These are phyloP conservation scores for Leccinum fibrillosum DNA, from an alignment of 768 basidiomycete genomes.

Conservation along the genomic window DNA sequence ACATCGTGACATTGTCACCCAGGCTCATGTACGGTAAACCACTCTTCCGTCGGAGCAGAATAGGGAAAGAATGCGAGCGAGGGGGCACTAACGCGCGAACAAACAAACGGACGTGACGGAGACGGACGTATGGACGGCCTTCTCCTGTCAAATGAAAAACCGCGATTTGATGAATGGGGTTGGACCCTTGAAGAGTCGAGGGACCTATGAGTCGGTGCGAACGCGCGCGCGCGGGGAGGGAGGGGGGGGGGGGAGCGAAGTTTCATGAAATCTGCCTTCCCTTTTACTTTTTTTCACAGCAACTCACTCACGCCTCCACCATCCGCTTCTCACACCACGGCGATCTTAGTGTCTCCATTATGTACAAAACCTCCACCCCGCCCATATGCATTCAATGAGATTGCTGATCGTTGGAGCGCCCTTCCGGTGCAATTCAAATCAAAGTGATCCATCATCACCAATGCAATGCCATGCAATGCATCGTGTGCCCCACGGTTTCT, in stretches of 20 bases:
- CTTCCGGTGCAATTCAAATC: neutral
- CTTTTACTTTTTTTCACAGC: neutral
- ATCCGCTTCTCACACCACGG: slow-evolving; percentile 28
- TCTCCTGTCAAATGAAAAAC: slow-evolving; percentile 8
- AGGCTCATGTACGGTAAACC: neutral
- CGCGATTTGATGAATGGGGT: neutral
- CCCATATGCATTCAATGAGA: neutral
- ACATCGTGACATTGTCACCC: neutral
- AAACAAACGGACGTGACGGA: neutral
- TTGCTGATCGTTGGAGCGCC: neutral
- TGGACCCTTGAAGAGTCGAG: neutral
- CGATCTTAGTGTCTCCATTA: slow-evolving; percentile 15
- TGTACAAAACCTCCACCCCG: slow-evolving; percentile 6
- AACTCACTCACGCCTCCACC: slow-evolving; percentile 8
- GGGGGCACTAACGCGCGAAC: neutral
- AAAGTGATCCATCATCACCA: neutral
- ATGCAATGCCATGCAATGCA: neutral
- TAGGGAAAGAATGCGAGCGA: slow-evolving; percentile 8
- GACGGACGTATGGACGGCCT: slow-evolving; percentile 5
- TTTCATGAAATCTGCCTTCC: slow-evolving; percentile 1
- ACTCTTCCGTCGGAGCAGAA: neutral
- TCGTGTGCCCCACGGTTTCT: neutral
- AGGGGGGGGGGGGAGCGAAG: neutral
- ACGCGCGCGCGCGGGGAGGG: neutral
- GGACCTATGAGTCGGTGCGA: neutral